Evolutionary conservation across 768 basidiomycete species (phyloP).

Genomic region (Paxillus rubicundulus): DNA sequence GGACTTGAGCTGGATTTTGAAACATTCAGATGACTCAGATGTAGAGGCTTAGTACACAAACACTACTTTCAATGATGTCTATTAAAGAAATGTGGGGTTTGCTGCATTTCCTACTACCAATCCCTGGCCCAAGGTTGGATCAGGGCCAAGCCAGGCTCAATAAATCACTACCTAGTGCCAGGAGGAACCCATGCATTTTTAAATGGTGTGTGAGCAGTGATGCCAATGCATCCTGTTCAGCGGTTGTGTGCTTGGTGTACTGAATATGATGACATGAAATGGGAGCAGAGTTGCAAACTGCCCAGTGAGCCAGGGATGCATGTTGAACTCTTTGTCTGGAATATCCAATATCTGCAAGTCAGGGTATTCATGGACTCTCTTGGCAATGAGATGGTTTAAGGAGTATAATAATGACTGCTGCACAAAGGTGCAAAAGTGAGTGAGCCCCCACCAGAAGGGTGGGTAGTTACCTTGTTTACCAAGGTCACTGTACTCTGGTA

Average conservation of each 20-base stretch:
- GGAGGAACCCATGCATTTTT: too few species aligned
- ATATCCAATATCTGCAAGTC: conserved; percentile 22
- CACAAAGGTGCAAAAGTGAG: neutral
- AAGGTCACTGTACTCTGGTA: too few species aligned
- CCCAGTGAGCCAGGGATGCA: neutral
- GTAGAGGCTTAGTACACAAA: neutral
- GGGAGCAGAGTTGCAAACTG: neutral
- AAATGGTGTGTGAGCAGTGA: too few species aligned
- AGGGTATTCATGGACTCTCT: conserved; percentile 18
- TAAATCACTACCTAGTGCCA: too few species aligned
- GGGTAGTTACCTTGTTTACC: too few species aligned
- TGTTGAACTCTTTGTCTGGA: conserved; percentile 25
- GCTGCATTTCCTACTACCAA: neutral
- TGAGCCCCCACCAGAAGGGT: neutral
- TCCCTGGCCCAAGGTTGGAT: too few species aligned
- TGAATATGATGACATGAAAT: too few species aligned
- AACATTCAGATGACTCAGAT: too few species aligned
- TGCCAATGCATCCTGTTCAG: too few species aligned
- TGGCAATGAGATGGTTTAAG: conserved; percentile 26
- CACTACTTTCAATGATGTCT: neutral
- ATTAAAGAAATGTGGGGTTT: neutral
- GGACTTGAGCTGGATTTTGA: too few species aligned
- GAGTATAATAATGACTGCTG: conserved; percentile 21
- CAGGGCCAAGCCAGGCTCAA: too few species aligned
- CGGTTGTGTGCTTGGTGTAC: too few species aligned